Evolutionary conservation across 202 grass and related monocot species (phyloP), one percentile per base, ranked within the genome.

Genomic region (Schoenoplectus tabernaemontani): DNA sequence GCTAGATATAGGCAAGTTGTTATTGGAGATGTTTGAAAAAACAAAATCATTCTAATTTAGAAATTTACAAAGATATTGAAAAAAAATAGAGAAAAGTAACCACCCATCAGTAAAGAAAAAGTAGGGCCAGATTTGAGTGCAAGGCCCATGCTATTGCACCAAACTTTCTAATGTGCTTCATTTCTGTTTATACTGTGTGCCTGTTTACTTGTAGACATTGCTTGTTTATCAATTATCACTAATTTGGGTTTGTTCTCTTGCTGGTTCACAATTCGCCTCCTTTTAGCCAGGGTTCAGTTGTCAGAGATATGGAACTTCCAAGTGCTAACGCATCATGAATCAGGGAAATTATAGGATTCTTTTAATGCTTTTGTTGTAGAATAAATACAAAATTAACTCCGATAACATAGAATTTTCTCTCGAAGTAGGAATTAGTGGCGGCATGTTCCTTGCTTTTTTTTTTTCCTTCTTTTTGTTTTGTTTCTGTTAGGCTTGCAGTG

Each of bases 251-350:
- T 86, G 78, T 69, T 3, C 82, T 88, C 44, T 84, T 85, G 60
- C 77, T 80, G 64, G 76, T 23, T 85, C 92, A 75, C 46, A 83
- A 87, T 79, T 87, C 46, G 85, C 26, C 86, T 84, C 73, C 37
- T 91, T 86, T 51, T 89, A 99, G 96, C 96, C 92, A 24, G 96
- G 96, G 16, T 99, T 95, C 51, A 84, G 91, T 70, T 78, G 85
- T 60, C 86, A 80, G 74, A 87, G 78, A 87, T 62, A 73, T 79
- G 38, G 77, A 67, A 23, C 54, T 81, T 78, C 74, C 68, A 89
- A 85, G 80, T 57, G 39, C 69, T 88, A 76, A 85, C 32, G 71
- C 2, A 59, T 61, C 62, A 16, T 79, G 69, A 57, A 76, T 51
- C 44, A 44, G 53, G 82, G 41, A 64, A 53, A 74, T 54, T 24